Base-by-base conservation (phyloP, 768 basidiomycete genomes). In the Amanita jacksonii region DNA sequence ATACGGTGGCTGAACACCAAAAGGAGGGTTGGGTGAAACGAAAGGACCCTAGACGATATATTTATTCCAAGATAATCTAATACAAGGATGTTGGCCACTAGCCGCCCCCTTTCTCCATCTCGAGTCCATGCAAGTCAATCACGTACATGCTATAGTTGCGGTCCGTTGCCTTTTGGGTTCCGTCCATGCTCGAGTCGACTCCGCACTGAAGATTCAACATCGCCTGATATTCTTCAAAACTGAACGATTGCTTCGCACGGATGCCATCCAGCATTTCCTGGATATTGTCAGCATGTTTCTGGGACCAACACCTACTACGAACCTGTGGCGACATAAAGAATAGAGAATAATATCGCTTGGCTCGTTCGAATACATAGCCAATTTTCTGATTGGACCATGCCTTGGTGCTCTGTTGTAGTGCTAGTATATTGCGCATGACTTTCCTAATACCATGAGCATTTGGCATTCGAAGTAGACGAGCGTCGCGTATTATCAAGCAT, bases 141-240 rank as follows among this genome's bases (percentile, higher is more conserved):
- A 89, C 70, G 61, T 89, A 91, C 74, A 83, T 78, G 62, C 81
- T 84, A 60, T 89, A 90, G 54, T 82, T 80, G 37, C 77, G 74
- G 61, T 90, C 80, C 1, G 60, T 55, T 6, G 81, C 76, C 50
- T 72, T 74, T 27, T 70, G 61, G 15, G 60, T 66, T 15, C 65
- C 74, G 16, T 65, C 64, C 27, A 77, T 75, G 15, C 69, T 72
- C n/a, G 60, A 65, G 55, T 88, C 79, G 27, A 91, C 77, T 12
- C 86, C 87, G 56, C 91, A 94, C 53, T 90, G 89, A 28, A 97
- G 71, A 53, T 80, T 84, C 38, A 97, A 72, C 72, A 98, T 91
- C 6, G 77, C 74, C 59, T 91, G 86, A 62, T 94, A 97, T 56
- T 97, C 88, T 51, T 94, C 92, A 52, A 96, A 94, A 3, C 72